Conservation (phyloP, 768 basidiomycete genomes). For the Suillus tomentosus region DNA sequence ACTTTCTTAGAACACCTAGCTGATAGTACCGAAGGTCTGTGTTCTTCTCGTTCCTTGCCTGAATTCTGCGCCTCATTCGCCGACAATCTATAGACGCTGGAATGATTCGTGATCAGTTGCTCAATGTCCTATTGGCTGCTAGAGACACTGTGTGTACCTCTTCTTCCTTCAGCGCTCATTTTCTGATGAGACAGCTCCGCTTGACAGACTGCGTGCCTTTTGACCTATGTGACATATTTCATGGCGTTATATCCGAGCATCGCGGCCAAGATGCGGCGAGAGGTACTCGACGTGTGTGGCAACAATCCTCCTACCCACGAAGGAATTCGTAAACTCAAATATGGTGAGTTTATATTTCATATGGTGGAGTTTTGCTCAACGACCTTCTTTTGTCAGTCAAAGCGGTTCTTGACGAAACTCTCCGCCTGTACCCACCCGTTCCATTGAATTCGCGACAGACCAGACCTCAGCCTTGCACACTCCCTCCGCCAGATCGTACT, state of each 20-base stretch:
- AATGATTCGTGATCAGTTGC: conserved; percentile 73
- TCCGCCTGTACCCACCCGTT: conserved; percentile 79
- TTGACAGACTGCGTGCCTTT: conserved; percentile 61
- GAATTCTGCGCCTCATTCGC: conserved; percentile 14
- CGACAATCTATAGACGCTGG: conserved; percentile 49
- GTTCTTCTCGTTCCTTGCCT: background rate
- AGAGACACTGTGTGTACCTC: conserved; percentile 65
- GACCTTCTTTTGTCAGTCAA: conserved; percentile 47
- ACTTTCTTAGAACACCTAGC: conserved; percentile 70
- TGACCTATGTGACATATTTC: conserved; percentile 73
- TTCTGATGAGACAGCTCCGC: conserved; percentile 3
- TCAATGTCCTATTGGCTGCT: conserved; percentile 76
- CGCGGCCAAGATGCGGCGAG: conserved; percentile 51
- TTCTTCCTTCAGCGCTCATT: background rate
- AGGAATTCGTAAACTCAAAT: conserved; percentile 59
- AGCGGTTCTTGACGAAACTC: conserved; percentile 77
- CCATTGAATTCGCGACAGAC: conserved; percentile 70
- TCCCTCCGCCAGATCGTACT: conserved; percentile 55
- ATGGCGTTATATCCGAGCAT: conserved; percentile 67
- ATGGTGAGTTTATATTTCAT: conserved; percentile 48
- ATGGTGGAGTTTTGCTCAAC: conserved; percentile 10
- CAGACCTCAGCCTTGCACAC: conserved; percentile 46
- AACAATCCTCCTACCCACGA: conserved; percentile 54
- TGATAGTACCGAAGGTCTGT: conserved; percentile 62
- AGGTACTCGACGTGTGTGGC: conserved; percentile 62